A percentile compares a stretch with the other conserved stretches of the same genome.
Evolutionary conservation across 192 early-diverging fungal species (phyloP).

Genomic region (Neocallimastix lanati): DNA sequence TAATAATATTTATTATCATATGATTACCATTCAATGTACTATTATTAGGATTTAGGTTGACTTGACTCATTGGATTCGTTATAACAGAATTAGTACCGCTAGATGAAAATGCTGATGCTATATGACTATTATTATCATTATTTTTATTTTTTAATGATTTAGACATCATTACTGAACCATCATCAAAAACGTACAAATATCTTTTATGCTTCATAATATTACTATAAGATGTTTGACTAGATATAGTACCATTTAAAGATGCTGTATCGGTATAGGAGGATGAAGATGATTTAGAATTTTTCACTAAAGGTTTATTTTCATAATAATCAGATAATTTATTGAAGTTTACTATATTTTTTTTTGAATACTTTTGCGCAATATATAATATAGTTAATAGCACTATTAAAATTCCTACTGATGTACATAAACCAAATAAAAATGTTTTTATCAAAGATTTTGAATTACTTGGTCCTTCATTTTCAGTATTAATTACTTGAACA

Average conservation of each 20-base stretch:
- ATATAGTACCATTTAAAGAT: neutral
- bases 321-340: neutral
- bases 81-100: too few relatives aligned
- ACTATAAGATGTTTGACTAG: neutral
- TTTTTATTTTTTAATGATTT: too few relatives aligned
- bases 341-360: neutral
- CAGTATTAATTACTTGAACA: too few relatives aligned
- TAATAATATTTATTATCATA: too few relatives aligned
- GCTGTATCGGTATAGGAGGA: neutral
- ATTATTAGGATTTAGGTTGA: too few relatives aligned
- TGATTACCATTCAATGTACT: too few relatives aligned
- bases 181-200: neutral
- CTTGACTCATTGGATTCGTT: too few relatives aligned
- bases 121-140: too few relatives aligned
- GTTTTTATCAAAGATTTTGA: neutral
- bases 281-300: neutral
- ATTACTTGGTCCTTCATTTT: too few relatives aligned
- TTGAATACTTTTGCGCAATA: neutral
- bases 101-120: too few relatives aligned
- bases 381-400: neutral
- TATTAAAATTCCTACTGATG: neutral
- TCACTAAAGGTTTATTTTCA: neutral
- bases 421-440: neutral
- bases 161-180: neutral
- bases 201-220: neutral